These are phyloP conservation scores for Ascochyta rabiei DNA, from an alignment of 2,329 filamentous ascomycete genomes.

Conservation along the genomic window DNA sequence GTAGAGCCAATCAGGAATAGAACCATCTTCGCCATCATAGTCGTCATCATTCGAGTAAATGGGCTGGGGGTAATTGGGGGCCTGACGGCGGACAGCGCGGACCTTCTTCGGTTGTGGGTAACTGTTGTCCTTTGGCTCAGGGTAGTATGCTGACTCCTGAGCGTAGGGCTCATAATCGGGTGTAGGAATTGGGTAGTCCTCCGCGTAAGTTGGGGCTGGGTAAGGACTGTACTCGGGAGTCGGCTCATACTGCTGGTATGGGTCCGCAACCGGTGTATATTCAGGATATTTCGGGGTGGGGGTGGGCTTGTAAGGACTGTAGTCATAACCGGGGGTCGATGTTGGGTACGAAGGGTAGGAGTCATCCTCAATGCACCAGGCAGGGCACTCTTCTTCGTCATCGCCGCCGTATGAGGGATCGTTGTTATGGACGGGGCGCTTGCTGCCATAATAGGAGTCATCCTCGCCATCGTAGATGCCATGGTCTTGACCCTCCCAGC, in stretches of 20 bases:
- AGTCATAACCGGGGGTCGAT: slow-evolving; percentile 2
- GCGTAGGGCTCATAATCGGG: not conserved
- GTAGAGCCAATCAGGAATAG: slow-evolving; percentile 23
- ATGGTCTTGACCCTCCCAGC: slow-evolving; percentile 18
- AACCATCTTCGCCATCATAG: slow-evolving; percentile 13
- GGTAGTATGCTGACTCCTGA: slow-evolving; percentile 6
- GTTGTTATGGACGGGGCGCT: not conserved
- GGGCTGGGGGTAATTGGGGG: slow-evolving; percentile 1
- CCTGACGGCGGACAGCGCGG: slow-evolving; percentile 11
- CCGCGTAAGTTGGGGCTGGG: not conserved
- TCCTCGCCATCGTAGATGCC: slow-evolving; percentile 21
- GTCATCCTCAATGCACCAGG: slow-evolving; percentile 17
- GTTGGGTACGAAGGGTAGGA: slow-evolving; percentile 1
- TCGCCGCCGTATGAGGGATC: slow-evolving; percentile 1
- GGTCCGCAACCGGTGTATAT: not conserved
- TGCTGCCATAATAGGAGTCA: not conserved
- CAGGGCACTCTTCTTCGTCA: slow-evolving; percentile 20
- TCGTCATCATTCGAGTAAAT: slow-evolving; percentile 9
- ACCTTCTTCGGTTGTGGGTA: slow-evolving; percentile 14
- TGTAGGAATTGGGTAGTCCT: not conserved
- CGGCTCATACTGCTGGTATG: slow-evolving; percentile 5
- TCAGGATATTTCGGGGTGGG: not conserved
- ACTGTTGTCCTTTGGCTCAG: not conserved
- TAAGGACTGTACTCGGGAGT: slow-evolving; percentile 6
- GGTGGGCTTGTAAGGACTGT: slow-evolving; percentile 9